Base-by-base conservation (phyloP, 2,329 filamentous ascomycete genomes). In the Zymoseptoria passerinii region DNA sequence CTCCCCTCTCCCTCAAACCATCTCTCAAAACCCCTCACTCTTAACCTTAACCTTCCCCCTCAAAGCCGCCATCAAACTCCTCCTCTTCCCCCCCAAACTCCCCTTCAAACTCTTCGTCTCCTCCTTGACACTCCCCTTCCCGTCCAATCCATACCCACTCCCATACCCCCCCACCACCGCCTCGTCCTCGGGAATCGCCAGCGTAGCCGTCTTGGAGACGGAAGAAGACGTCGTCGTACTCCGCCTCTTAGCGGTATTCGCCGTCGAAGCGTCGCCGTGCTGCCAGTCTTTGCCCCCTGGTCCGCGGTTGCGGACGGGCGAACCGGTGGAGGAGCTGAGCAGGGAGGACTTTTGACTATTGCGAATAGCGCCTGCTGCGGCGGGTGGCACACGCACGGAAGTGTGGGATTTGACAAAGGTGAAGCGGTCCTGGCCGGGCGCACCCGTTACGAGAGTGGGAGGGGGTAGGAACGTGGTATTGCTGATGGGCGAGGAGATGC, bases 241-340 rank as follows among this genome's bases (percentile, higher is more conserved):
- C 8, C 69, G 59, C 40, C 69, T 60, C 55, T 68, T 70, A 2
- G 68, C 67, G 1, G 65, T 70, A 16, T 71, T 70, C 8, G 67
- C 66, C 16, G 59, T 58, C 19, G 60, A 28, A 18, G 49, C 54
- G 27, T 57, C 55, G 20, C 53, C 35, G 50, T 54, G 40, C n/a
- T n/a, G 48, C 54, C 50, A n/a, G 29, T 59, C 54, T 53, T 52
- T 10, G 28, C 10, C n/a, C n/a, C n/a, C n/a, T n/a, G n/a, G n/a
- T n/a, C n/a, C n/a, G n/a, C n/a, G n/a, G n/a, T n/a, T 23, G 23
- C 23, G 23, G 23, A 4, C 4, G 2, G 23, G 23, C 23, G 23
- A 23, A 23, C 23, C 23, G 23, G 23, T 23, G 23, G 23, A 23
- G 23, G 23, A 3, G 23, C 23, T 23, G 23, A 2, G 23, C 23